Evolutionary conservation across 2,329 filamentous ascomycete species (phyloP).

Genomic region (Colletotrichum sp.): DNA sequence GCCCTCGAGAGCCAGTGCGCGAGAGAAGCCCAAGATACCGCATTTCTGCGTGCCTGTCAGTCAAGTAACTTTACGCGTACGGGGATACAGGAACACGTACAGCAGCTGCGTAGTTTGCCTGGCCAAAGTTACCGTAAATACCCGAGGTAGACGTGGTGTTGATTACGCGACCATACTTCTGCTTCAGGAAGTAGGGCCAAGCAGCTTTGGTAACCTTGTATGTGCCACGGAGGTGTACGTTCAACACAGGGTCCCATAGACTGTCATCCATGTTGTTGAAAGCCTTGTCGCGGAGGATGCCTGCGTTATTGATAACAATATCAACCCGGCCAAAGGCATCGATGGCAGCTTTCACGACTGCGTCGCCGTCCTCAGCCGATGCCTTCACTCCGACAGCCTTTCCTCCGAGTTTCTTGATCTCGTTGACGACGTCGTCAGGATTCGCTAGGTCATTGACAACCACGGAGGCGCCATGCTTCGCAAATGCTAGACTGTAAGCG

Average conservation of each 20-base stretch:
- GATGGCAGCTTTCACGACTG: slow-evolving; percentile 90
- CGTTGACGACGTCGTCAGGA: slow-evolving; percentile 87
- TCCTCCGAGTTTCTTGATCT: slow-evolving; percentile 89
- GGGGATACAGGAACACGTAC: slow-evolving; percentile 52
- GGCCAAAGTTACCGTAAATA: slow-evolving; percentile 99
- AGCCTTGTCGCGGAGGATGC: slow-evolving; percentile 96
- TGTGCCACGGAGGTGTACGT: slow-evolving; percentile 91
- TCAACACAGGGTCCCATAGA: slow-evolving; percentile 90
- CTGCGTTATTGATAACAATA: slow-evolving; percentile 96
- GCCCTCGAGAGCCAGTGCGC: slow-evolving; percentile 90
- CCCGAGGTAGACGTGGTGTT: slow-evolving; percentile 98
- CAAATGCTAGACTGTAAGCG: slow-evolving; percentile 86
- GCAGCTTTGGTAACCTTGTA: slow-evolving; percentile 98
- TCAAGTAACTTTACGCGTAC: not conserved
- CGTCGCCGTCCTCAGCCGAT: slow-evolving; percentile 90
- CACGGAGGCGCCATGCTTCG: slow-evolving; percentile 80
- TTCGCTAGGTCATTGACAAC: slow-evolving; percentile 97
- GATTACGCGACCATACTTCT: slow-evolving; percentile 96
- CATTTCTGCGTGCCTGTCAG: slow-evolving; percentile 65
- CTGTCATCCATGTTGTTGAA: slow-evolving; percentile 97
- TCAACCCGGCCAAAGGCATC: slow-evolving; percentile 94
- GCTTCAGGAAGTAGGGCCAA: slow-evolving; percentile 97
- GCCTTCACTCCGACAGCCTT: slow-evolving; percentile 93
- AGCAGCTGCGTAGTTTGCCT: slow-evolving; percentile 94
- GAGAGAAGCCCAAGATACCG: slow-evolving; percentile 94